Conservation (phyloP, 306 rosid genomes). For the Herpetospermum pedunculosum region DNA sequence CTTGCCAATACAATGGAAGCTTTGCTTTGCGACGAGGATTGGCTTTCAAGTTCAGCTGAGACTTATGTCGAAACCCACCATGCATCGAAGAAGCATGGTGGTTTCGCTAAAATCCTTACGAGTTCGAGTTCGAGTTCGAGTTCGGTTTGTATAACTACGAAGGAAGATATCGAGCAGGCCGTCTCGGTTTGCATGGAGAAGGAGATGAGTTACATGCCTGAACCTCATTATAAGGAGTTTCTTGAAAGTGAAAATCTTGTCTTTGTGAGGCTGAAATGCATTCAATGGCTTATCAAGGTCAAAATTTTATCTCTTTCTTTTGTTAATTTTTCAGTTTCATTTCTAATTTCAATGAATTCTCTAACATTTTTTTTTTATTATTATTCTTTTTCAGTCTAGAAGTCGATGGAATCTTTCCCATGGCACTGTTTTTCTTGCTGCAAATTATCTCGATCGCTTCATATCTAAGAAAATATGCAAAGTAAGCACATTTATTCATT, state of each 20-base stretch:
- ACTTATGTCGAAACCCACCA: background rate
- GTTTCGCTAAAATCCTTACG: background rate
- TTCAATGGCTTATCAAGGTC: slow-evolving; percentile 47
- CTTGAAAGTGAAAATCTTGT: slow-evolving; percentile 18
- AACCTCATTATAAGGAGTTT: slow-evolving; percentile 13
- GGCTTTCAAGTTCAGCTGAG: slow-evolving; percentile 23
- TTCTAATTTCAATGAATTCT: background rate
- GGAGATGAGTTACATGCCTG: slow-evolving; percentile 27
- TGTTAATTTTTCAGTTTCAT: background rate
- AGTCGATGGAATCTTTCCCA: slow-evolving; percentile 34
- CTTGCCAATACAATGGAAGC: slow-evolving; percentile 14
- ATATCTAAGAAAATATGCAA: slow-evolving; percentile 27
- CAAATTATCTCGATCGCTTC: slow-evolving; percentile 41
- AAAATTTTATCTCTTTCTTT: background rate
- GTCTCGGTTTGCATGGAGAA: slow-evolving; percentile 21
- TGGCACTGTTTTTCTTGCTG: slow-evolving; percentile 37
- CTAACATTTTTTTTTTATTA: background rate
- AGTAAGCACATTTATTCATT: slow-evolving; percentile 19
- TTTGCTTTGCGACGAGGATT: slow-evolving; percentile 42
- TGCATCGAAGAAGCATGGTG: background rate
- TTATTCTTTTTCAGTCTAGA: slow-evolving; percentile 23
- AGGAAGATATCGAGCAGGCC: slow-evolving; percentile 23
- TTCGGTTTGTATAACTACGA: background rate
- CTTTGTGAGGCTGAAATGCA: slow-evolving; percentile 25
- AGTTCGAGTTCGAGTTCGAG: background rate